phyloP scores from a whole-genome alignment of 2,329 filamentous ascomycete species.

The Aspergillus novofumigatus region DNA sequence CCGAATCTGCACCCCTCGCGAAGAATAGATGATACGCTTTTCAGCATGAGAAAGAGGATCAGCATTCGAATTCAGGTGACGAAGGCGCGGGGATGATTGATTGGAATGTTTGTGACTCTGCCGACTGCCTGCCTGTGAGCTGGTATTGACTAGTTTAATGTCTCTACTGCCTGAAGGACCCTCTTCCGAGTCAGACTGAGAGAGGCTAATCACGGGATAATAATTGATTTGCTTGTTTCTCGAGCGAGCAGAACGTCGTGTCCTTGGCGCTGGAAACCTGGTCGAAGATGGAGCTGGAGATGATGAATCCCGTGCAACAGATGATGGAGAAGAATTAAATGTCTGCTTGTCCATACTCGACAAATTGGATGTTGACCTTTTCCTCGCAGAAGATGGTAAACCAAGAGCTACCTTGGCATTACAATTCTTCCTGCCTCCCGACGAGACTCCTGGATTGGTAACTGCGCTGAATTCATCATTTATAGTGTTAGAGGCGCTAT shows the following conservation, averaged over 20 bases:
- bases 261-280: slow-evolving; percentile 1
- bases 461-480: neutral
- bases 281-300: neutral
- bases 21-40: slow-evolving; percentile 11
- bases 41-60: neutral
- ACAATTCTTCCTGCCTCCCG: neutral
- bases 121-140: neutral
- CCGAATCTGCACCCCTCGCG: slow-evolving; percentile 12
- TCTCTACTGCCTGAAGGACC: slow-evolving; percentile 1
- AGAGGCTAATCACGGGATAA: slow-evolving; percentile 20
- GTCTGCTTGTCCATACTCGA: neutral
- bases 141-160: neutral
- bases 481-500: neutral
- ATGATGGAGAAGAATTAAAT: neutral
- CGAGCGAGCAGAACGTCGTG: slow-evolving; percentile 26
- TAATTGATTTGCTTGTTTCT: slow-evolving; percentile 30
- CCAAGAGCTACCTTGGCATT: neutral
- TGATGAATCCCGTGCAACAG: neutral
- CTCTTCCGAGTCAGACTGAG: slow-evolving; percentile 11
- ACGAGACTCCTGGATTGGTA: neutral
- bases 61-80: neutral
- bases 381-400: neutral
- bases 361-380: neutral
- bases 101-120: neutral
- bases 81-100: neutral